Percentiles rank a stretch among this genome's conserved stretches.
These are phyloP conservation scores for Cinchona pubescens DNA, from an alignment of 257 asterid species.

Conservation along the genomic window DNA sequence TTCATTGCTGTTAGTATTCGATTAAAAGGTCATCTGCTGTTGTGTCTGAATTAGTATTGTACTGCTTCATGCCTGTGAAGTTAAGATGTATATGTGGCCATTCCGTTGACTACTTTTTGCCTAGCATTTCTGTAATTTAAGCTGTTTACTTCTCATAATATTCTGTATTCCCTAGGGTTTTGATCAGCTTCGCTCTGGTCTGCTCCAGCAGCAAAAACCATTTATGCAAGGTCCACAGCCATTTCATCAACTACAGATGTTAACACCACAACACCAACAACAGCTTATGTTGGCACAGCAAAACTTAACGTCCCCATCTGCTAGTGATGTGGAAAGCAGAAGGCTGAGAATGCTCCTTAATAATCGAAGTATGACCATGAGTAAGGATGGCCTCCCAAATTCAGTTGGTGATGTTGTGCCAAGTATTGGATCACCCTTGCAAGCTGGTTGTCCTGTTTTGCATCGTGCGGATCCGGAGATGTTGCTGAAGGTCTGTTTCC, in stretches of 20 bases:
- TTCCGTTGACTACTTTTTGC: background rate
- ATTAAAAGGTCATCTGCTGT: background rate
- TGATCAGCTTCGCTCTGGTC: conserved; percentile 87
- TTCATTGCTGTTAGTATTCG: background rate
- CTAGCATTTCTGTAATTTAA: background rate
- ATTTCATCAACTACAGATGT: conserved; percentile 86
- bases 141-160: background rate
- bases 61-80: background rate
- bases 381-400: conserved; percentile 83
- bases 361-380: conserved; percentile 73
- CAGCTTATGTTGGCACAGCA: conserved; percentile 95
- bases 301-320: conserved; percentile 75
- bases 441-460: conserved; percentile 68
- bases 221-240: conserved; percentile 92
- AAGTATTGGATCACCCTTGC: conserved; percentile 76
- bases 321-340: conserved; percentile 75
- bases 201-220: conserved; percentile 93
- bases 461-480: conserved; percentile 83
- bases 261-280: conserved; percentile 95
- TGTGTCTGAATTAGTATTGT: background rate
- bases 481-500: conserved; percentile 61
- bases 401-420: conserved; percentile 78
- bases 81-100: background rate
- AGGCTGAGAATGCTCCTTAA: conserved; percentile 88
- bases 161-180: conserved; percentile 49